Base-by-base conservation (phyloP, 169 alveolate species). In the Plasmodium malariae region DNA sequence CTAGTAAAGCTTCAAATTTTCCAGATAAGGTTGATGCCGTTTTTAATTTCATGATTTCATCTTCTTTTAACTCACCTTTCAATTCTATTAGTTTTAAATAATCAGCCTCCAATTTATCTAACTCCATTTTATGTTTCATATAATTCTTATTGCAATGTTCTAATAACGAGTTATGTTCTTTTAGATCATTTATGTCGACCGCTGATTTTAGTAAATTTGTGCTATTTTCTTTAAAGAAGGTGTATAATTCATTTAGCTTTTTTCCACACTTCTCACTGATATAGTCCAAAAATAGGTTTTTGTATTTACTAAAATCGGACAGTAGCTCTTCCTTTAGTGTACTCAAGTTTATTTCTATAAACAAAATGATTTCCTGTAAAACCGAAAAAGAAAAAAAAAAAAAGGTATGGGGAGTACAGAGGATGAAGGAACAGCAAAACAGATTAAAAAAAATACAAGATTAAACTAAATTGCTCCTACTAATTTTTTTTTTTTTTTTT, bases 21-120 rank as follows among this genome's bases (percentile, higher is more conserved):
- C 43, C 57, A 5, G 87, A 86, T 72, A 86, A 62, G 24, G 24
- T 86, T 43, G 85, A 68, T 12, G 87, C 69, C 21, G 67, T 86
- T 72, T 86, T 86, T 72, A 86, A 57, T 34, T 86, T 86, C 87
- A 86, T 70, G 26, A 86, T 86, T 51, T 86, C 92, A 30, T 86
- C 92, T 86, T 86, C 92, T 49, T 86, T 86, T 59, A 86, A 45
- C 43, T 69, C 92, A 28, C 92, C 92, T 86, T 86, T 86, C 40
- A 86, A 71, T 69, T 86, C 92, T 36, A 70, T 70, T 26, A 86
- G 62, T 48, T 86, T 68, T 59, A 86, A 24, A 63, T 86, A 86
- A 49, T 86, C 92, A 55, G 69, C 72, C 70, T 86, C 92, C 26
- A 86, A 71, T 26, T 40, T 55, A 12, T 86, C 87, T 60, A 86